Evolutionary conservation across 176 grass and related monocot genomes (phyloP), one percentile per base, ranked within the genome.

Genomic region (Raddia guianensis): DNA sequence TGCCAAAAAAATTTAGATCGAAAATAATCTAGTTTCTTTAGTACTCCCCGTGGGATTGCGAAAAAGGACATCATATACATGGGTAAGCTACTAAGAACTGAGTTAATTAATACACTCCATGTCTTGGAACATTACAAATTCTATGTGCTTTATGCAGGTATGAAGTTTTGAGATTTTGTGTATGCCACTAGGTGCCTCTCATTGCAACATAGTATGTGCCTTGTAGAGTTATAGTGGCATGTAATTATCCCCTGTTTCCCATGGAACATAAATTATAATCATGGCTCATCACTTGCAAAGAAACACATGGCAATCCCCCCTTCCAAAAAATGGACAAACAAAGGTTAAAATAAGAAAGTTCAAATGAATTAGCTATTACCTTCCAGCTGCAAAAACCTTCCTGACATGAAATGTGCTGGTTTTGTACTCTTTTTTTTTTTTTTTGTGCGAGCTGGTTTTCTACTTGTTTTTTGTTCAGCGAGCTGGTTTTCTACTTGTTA

Each of bases 21-120:
- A n/a, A n/a, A n/a, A n/a, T n/a, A n/a, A n/a, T n/a, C n/a, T n/a
- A n/a, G n/a, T n/a, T n/a, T n/a, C n/a, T n/a, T n/a, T n/a, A n/a
- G n/a, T n/a, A n/a, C n/a, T n/a, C n/a, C n/a, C n/a, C n/a, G n/a
- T n/a, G n/a, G n/a, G n/a, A n/a, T n/a, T n/a, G n/a, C n/a, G n/a
- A n/a, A n/a, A n/a, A n/a, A n/a, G n/a, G n/a, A n/a, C n/a, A n/a
- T n/a, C n/a, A n/a, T n/a, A n/a, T n/a, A n/a, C n/a, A n/a, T n/a
- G n/a, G n/a, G n/a, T n/a, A n/a, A n/a, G n/a, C n/a, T n/a, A n/a
- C n/a, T n/a, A n/a, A n/a, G n/a, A n/a, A n/a, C n/a, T n/a, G n/a
- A n/a, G n/a, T n/a, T 98, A 91, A 79, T 70, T 1, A 27, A 27
- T 27, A 27, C 27, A 27, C 27, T 27, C 66, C n/a, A 49, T n/a